A percentile compares a stretch with the other conserved stretches of the same genome.
phyloP scores from a whole-genome alignment of 352 stramenopile species.

The Peronospora farinosa region DNA sequence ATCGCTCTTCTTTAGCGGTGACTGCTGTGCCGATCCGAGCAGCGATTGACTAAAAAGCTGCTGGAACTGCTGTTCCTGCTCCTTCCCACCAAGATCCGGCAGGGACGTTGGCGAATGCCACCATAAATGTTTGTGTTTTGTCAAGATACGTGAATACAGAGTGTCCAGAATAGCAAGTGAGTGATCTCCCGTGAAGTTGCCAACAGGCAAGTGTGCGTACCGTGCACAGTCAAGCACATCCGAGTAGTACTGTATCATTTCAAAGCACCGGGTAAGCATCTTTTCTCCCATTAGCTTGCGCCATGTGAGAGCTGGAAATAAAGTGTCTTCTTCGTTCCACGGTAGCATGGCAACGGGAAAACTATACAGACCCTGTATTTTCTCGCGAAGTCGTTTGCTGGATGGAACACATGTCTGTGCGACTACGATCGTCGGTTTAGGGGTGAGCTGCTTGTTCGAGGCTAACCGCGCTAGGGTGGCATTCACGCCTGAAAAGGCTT shows the following conservation, averaged over 20 bases:
- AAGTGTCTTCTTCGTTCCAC: conserved; percentile 65
- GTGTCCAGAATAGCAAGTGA: conserved; percentile 91
- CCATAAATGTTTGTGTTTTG: conserved; percentile 91
- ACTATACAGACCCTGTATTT: conserved; percentile 86
- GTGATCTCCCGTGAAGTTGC: conserved; percentile 91
- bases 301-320: conserved; percentile 92
- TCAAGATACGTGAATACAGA: conserved; percentile 87
- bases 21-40: conserved; percentile 17
- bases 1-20: conserved; percentile 12
- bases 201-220: conserved; percentile 91
- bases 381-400: conserved; percentile 56
- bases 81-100: conserved; percentile 86
- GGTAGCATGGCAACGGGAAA: conserved; percentile 90
- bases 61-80: conserved; percentile 87
- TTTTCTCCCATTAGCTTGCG: conserved; percentile 78
- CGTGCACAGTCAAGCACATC: conserved; percentile 82
- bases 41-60: conserved; percentile 48
- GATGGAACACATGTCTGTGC: conserved; percentile 58
- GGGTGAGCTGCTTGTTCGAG: conserved; percentile 71
- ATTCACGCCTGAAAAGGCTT: conserved; percentile 85
- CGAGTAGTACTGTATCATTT: conserved; percentile 86
- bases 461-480: conserved; percentile 73
- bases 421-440: conserved; percentile 86
- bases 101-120: conserved; percentile 90
- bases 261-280: conserved; percentile 66